Evolutionary conservation across 108 stramenopile species (phyloP).

Genomic region (Skeletonema tropicum): DNA sequence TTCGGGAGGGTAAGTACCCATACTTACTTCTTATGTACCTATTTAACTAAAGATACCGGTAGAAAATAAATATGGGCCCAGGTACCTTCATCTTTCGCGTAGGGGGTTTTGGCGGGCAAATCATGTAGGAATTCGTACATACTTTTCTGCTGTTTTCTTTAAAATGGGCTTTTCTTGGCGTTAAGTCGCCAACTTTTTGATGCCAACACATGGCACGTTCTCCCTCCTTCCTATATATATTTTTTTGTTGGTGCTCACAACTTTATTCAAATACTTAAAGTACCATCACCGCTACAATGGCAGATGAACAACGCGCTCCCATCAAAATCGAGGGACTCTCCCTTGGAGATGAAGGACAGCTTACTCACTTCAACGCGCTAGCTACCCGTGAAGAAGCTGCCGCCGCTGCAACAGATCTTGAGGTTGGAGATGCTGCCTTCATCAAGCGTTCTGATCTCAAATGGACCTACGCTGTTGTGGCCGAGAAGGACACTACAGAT

Average conservation of each 20-base stretch:
- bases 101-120: too few relatives aligned
- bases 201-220: background rate
- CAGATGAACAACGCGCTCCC: constrained; percentile 23
- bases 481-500: constrained; percentile 17
- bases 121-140: background rate
- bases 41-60: too few relatives aligned
- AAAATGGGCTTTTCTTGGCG: background rate
- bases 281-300: constrained; percentile 11
- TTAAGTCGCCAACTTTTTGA: background rate
- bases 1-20: too few relatives aligned
- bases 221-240: too few relatives aligned
- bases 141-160: background rate
- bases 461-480: constrained; percentile 44
- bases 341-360: constrained; percentile 37
- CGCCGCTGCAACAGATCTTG: constrained; percentile 17
- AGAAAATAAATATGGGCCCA: too few relatives aligned
- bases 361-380: constrained; percentile 28
- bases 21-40: too few relatives aligned
- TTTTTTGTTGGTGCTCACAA: too few relatives aligned
- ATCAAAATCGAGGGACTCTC: constrained; percentile 15
- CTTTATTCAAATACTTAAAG: background rate
- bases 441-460: constrained; percentile 48
- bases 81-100: too few relatives aligned
- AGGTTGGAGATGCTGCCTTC: constrained; percentile 41
- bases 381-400: constrained; percentile 38